These are phyloP conservation scores for Fusarium sp. DNA, from an alignment of 2,329 filamentous ascomycete species.

Conservation along the genomic window DNA sequence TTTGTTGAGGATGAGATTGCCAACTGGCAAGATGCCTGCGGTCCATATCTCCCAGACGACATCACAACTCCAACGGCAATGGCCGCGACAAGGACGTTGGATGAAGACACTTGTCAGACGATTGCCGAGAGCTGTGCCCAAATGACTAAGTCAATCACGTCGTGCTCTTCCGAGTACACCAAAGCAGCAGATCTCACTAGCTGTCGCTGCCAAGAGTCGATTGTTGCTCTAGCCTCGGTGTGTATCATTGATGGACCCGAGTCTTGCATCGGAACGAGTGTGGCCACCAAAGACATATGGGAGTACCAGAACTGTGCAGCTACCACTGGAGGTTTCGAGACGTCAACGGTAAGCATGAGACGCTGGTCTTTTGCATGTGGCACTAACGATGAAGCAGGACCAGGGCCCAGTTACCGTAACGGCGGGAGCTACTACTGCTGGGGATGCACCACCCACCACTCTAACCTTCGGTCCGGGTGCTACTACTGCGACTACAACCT, in stretches of 20 bases:
- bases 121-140: constrained; percentile 13
- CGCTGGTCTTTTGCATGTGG: not conserved
- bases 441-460: not conserved
- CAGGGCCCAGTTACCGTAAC: not conserved
- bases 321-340: not conserved
- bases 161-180: constrained; percentile 7
- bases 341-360: not conserved
- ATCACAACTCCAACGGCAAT: constrained; percentile 16
- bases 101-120: constrained; percentile 6
- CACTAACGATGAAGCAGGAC: not conserved
- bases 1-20: constrained; percentile 4
- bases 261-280: not conserved
- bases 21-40: constrained; percentile 16
- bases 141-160: constrained; percentile 3
- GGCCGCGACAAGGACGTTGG: constrained; percentile 11
- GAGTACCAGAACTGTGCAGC: constrained; percentile 21
- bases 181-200: constrained; percentile 6
- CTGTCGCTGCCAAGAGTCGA: constrained; percentile 13
- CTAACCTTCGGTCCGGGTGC: not conserved
- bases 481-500: not conserved
- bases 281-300: constrained; percentile 8
- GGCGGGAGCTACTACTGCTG: not conserved
- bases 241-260: constrained; percentile 15
- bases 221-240: constrained; percentile 17
- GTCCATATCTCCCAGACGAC: constrained; percentile 7